Conservation (phyloP, 2,329 filamentous ascomycete genomes). For the Xylaria digitata region DNA sequence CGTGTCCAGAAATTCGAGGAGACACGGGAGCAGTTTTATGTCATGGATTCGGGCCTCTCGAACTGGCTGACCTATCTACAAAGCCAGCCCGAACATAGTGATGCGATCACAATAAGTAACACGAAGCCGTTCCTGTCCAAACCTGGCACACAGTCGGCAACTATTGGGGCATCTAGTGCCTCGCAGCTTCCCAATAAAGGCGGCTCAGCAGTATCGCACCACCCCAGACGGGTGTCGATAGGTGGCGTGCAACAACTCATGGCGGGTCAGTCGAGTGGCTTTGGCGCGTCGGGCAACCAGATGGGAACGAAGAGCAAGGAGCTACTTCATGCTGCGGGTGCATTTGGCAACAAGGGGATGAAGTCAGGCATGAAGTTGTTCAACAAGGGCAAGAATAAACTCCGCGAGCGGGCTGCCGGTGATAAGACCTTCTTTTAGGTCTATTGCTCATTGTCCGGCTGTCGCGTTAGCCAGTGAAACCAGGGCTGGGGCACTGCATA, state of each 20-base stretch:
- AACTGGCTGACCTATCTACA: conserved; percentile 65
- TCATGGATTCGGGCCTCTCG: conserved; percentile 78
- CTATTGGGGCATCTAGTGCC: conserved; percentile 20
- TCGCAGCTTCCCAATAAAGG: conserved; percentile 60
- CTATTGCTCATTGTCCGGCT: conserved; percentile 44
- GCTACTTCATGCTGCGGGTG: conserved; percentile 84
- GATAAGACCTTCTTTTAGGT: conserved; percentile 89
- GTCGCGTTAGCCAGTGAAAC: conserved; percentile 43
- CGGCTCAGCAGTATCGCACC: conserved; percentile 47
- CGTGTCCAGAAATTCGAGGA: conserved; percentile 80
- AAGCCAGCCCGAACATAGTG: conserved; percentile 60
- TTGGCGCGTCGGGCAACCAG: conserved; percentile 68
- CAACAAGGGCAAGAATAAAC: conserved; percentile 88
- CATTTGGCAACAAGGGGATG: conserved; percentile 90
- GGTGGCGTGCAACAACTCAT: conserved; percentile 51
- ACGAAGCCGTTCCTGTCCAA: conserved; percentile 15
- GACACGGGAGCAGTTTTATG: conserved; percentile 76
- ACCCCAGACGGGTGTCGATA: conserved; percentile 44
- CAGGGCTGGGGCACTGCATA: conserved; percentile 15
- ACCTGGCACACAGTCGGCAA: conserved; percentile 27
- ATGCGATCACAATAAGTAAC: conserved; percentile 40
- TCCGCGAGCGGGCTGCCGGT: conserved; percentile 68
- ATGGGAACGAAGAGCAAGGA: conserved; percentile 90
- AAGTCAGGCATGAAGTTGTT: conserved; percentile 92
- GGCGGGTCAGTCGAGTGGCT: conserved; percentile 56